Percentiles rank a stretch among this genome's conserved stretches.
phyloP scores from a whole-genome alignment of 768 basidiomycete species.

The Chalciporus sphaerocephalus region DNA sequence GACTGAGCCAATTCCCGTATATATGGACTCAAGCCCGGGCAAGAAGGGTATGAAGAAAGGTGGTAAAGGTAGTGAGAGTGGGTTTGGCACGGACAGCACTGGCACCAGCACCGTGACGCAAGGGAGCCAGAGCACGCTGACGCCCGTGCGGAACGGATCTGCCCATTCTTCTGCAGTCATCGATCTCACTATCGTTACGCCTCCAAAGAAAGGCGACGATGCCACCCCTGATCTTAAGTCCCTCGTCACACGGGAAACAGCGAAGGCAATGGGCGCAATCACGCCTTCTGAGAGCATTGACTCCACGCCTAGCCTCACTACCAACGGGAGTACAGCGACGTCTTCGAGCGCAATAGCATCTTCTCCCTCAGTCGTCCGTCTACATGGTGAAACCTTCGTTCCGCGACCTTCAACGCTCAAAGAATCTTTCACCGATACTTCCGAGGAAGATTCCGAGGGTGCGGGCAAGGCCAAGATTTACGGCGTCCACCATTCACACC shows the following conservation, averaged over 20 bases:
- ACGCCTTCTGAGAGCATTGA: not conserved
- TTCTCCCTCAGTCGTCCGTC: conserved; percentile 3
- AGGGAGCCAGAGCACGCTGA: conserved; percentile 20
- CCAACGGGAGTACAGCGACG: conserved; percentile 17
- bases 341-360: conserved; percentile 14
- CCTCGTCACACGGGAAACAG: conserved; percentile 10
- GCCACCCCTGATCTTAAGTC: conserved; percentile 6
- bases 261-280: not conserved
- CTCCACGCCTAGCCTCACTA: conserved; percentile 24
- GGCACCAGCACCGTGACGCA: conserved; percentile 18
- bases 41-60: conserved; percentile 1
- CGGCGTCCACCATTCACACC: conserved; percentile 2
- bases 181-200: conserved; percentile 6
- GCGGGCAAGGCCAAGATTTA: not conserved
- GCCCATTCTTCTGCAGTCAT: not conserved
- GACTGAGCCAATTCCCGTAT: not conserved
- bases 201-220: too few relatives aligned
- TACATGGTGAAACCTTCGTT: conserved; percentile 1
- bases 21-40: not conserved
- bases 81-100: conserved; percentile 15
- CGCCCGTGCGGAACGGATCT: not conserved
- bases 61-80: conserved; percentile 2
- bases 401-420: conserved; percentile 21
- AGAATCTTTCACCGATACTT: conserved; percentile 15
- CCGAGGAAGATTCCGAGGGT: conserved; percentile 17